A percentile compares a stretch with the other conserved stretches of the same genome.
phyloP scores from a whole-genome alignment of 2,329 filamentous ascomycete genomes.

The Truncatella angustata region DNA sequence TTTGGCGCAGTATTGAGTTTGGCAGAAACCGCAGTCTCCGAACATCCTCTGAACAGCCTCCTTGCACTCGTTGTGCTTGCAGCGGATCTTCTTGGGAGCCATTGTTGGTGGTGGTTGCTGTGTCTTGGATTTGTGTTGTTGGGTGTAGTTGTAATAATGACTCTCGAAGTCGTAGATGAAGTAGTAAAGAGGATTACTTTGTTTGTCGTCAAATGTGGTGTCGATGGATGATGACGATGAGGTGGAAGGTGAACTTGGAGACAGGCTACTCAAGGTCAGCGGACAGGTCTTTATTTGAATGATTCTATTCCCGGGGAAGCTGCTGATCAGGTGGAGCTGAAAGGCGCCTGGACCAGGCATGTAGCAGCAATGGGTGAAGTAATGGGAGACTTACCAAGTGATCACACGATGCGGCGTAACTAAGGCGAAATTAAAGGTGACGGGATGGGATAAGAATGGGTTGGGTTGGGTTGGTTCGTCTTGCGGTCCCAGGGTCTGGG shows the following conservation, averaged over 20 bases:
- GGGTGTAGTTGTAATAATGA: background rate
- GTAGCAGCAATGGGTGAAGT: background rate
- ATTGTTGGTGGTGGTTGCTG: constrained; percentile 35
- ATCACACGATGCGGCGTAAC: constrained; percentile 6
- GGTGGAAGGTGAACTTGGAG: background rate
- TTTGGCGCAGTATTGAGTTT: constrained; percentile 91
- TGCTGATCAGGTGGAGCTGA: background rate
- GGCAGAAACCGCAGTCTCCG: constrained; percentile 93
- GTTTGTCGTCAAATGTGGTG: background rate
- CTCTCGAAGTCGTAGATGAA: background rate
- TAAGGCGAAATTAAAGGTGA: constrained; percentile 1
- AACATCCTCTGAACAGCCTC: constrained; percentile 88
- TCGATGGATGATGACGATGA: background rate
- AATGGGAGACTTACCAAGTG: background rate
- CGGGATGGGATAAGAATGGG: too few relatives aligned
- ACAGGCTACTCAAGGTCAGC: constrained; percentile 6
- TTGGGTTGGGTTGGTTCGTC: constrained; percentile 1
- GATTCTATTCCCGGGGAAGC: too few relatives aligned
- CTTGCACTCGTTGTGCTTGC: constrained; percentile 86
- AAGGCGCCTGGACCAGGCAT: background rate
- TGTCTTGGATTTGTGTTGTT: background rate
- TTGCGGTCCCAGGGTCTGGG: background rate
- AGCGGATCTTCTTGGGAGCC: constrained; percentile 77
- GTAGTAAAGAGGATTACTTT: background rate
- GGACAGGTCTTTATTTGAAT: constrained; percentile 8